phyloP scores from a whole-genome alignment of 1,284 basidiomycete genomes.

The Porogramme epimiltina region DNA sequence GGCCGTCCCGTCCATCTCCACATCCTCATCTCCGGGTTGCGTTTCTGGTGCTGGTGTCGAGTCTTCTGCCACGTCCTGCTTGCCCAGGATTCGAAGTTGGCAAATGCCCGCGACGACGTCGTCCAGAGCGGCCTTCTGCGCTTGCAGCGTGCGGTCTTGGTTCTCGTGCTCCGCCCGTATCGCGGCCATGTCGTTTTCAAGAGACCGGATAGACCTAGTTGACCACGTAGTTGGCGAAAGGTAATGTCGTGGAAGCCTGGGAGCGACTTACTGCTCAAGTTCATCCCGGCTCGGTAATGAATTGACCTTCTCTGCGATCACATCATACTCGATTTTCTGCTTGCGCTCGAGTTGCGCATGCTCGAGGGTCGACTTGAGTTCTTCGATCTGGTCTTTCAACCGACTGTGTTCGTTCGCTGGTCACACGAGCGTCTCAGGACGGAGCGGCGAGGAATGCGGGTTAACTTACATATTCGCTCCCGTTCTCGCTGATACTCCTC shows the following conservation, averaged over 20 bases:
- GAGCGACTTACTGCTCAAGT: conserved; percentile 59
- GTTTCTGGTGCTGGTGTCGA: conserved; percentile 48
- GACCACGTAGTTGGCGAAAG: not conserved
- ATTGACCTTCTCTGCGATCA: conserved; percentile 79
- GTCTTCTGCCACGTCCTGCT: conserved; percentile 48
- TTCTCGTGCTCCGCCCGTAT: conserved; percentile 74
- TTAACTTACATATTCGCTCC: conserved; percentile 62
- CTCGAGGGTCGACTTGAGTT: conserved; percentile 72
- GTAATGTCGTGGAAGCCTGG: not conserved
- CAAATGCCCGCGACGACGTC: conserved; percentile 62
- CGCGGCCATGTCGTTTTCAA: conserved; percentile 77
- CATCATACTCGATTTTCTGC: conserved; percentile 83
- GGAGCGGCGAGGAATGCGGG: not conserved
- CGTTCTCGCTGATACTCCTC: conserved; percentile 76
- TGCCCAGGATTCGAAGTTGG: conserved; percentile 64
- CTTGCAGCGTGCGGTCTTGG: conserved; percentile 63
- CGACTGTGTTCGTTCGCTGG: conserved; percentile 70
- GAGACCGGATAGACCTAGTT: conserved; percentile 61
- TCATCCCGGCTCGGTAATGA: conserved; percentile 74
- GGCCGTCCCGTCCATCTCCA: conserved; percentile 39
- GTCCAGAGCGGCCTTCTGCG: conserved; percentile 69
- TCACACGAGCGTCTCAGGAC: conserved; percentile 13
- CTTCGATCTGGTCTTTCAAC: conserved; percentile 68
- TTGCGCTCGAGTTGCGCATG: conserved; percentile 73
- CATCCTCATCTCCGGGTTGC: conserved; percentile 33